Evolutionary conservation across 129 eudicot species (phyloP), one percentile per base, ranked within the genome.

Genomic region (sunflower (Helianthus annuus)): DNA sequence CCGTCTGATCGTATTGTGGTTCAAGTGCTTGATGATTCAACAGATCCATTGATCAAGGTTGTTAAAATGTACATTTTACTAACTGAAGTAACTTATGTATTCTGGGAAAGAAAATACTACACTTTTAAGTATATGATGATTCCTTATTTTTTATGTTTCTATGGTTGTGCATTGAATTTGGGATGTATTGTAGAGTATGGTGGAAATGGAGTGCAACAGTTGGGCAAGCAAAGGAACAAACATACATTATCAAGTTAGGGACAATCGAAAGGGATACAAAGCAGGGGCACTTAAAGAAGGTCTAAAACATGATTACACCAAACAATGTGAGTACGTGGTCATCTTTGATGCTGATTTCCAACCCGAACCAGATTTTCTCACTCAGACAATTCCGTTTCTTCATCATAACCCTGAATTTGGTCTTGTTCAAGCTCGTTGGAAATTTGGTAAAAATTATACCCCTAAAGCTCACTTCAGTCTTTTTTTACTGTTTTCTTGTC

Each of bases 11-110:
- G 90, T 4, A 54, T 85, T 61, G 79, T 85, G 63, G 70, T 85
- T 66, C 90, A 85, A 80, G 90, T 85, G 53, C 90, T 85, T 24
- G 90, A 85, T 62, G 90, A 85, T 71, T 85, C 90, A 16, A 85
- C 90, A 10, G 90, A 85, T 79, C 76, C 72, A 59, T 53, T 67
- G 3, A 34, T 74, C 76, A 85, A 83, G 81, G 90, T 85, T 59
- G 42, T 27, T 59, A 11, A 5, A 27, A 10, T 19, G 22, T 59
- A 29, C 65, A 59, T 29, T 59, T 59, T 53, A 15, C 10, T 51
- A 27, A 27, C 32, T 27, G 32, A 1, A 27, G 2, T 2, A 27
- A 27, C 32, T 27, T 27, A 27, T 27, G 3, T 27, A 27, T 27
- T 27, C 3, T 1, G 32, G 32, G 32, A 27, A 27, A 27, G 32